A percentile compares a stretch with the other conserved stretches of the same genome.
phyloP scores from a whole-genome alignment of 345 rosid species.

The Raphanus sativus region DNA sequence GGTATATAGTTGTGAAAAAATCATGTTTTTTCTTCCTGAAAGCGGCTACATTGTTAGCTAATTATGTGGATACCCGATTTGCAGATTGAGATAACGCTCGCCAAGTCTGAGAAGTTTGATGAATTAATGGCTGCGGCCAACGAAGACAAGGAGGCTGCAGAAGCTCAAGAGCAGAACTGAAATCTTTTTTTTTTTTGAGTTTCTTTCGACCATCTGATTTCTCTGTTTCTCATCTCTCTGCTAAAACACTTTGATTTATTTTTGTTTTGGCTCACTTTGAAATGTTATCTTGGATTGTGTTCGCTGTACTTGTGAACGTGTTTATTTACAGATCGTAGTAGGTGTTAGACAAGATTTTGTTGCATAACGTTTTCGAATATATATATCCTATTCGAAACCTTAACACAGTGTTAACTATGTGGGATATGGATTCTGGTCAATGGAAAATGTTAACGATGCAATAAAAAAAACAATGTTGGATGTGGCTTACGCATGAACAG shows the following conservation, averaged over 20 bases:
- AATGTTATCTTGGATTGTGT: slow-evolving; percentile 14
- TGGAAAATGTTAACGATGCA: neutral
- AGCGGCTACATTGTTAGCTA: neutral
- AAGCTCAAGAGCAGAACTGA: slow-evolving; percentile 54
- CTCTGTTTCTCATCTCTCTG: neutral
- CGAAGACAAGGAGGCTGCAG: slow-evolving; percentile 56
- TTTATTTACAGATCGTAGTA: slow-evolving; percentile 16
- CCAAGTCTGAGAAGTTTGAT: slow-evolving; percentile 79
- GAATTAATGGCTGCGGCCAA: slow-evolving; percentile 84
- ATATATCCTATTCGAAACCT: neutral
- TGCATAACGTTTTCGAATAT: neutral
- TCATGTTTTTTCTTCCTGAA: neutral
- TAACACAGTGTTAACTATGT: no score
- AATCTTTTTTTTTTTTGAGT: neutral
- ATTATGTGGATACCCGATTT: neutral
- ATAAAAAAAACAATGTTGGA: neutral
- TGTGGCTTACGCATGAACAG: neutral
- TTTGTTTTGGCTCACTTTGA: neutral
- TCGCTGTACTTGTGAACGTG: slow-evolving; percentile 13
- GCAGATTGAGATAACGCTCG: slow-evolving; percentile 79
- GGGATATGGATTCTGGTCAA: neutral
- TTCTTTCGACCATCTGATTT: no score
- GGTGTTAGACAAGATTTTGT: neutral
- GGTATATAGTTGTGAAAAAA: slow-evolving; percentile 36
- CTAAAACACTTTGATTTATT: slow-evolving; percentile 15